Evolutionary conservation across 1,284 basidiomycete genomes (phyloP).

Genomic region (Apiotrichum brassicae): DNA sequence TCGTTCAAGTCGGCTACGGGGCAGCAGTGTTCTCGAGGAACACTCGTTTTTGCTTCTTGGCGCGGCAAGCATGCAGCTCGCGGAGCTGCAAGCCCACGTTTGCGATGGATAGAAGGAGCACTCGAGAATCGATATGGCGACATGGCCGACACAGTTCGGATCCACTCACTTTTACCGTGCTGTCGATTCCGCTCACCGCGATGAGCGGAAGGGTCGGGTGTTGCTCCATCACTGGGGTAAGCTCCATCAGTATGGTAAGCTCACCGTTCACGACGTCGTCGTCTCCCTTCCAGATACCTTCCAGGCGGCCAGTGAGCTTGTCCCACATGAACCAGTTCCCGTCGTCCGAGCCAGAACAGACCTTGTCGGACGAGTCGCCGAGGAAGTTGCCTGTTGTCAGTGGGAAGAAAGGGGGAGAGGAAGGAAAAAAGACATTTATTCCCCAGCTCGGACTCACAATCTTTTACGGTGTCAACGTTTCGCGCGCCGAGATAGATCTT

Average conservation of each 20-base stretch:
- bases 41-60: no score
- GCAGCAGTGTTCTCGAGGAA: no score
- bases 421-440: background rate
- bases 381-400: slow-evolving; percentile 74
- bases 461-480: slow-evolving; percentile 84
- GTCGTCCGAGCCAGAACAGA: slow-evolving; percentile 85
- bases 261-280: slow-evolving; percentile 65
- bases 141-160: no score
- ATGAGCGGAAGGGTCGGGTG: slow-evolving; percentile 73
- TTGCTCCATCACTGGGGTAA: slow-evolving; percentile 57
- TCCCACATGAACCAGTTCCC: slow-evolving; percentile 70
- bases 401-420: no score
- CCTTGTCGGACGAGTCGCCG: slow-evolving; percentile 67
- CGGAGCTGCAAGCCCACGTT: no score
- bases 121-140: no score
- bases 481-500: slow-evolving; percentile 63
- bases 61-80: no score
- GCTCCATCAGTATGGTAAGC: background rate
- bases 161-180: slow-evolving; percentile 70
- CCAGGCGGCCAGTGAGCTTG: slow-evolving; percentile 59
- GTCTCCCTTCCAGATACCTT: slow-evolving; percentile 79
- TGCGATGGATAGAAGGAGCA: no score
- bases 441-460: slow-evolving; percentile 55
- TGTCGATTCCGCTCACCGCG: slow-evolving; percentile 83
- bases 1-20: no score